Base-by-base conservation (phyloP, 225 moss, liverwort and hornwort genomes). In the Physcomitrellopsis africana region DNA sequence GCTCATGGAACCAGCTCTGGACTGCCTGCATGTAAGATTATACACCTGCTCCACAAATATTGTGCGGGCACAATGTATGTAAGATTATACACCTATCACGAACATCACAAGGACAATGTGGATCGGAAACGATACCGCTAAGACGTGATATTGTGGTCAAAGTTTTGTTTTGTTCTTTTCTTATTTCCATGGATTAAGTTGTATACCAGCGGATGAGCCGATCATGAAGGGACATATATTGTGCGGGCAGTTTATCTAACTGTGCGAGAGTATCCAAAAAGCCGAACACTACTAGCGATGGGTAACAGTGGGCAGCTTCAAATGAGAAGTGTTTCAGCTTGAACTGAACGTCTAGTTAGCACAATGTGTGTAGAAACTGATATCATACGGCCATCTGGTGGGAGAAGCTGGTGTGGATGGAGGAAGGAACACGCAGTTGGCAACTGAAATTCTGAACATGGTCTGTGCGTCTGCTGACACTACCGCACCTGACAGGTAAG, bases 341-440 rank as follows among this genome's bases (percentile, higher is more conserved):
- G 19, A 51, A 47, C 67, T 51, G 46, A 64, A 19, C 45, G 55
- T 9, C 70, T 27, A 70, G 61, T 71, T 60, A 18, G 47, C 63
- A 11, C 54, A 26, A 48, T 55, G 23, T 46, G 10, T 82, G 68
- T 88, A 92, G 92, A 94, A 94, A 86, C 91, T 94, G 58, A 90
- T 94, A 71, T 89, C 91, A 68, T 94, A 92, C 76, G 92, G 92
- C 41, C 91, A 94, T 76, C 77, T 94, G 63, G 94, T 86, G 73
- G 94, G 94, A 80, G 94, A 94, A 73, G 94, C 94, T 77, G 94
- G 94, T 59, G 61, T 94, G 44, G 86, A 92, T 76, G 88, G 94
- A 73, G 94, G 94, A 48, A 92, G 83, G 69, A 92, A 94, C 81
- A 88, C 85, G 68, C 83, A 69, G 52, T 80, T 86, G 53, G 88